Percentiles rank a stretch among this genome's conserved stretches.
These are phyloP conservation scores for Cladosporium cucumerinum DNA, from an alignment of 2,329 filamentous ascomycete species.

Conservation along the genomic window DNA sequence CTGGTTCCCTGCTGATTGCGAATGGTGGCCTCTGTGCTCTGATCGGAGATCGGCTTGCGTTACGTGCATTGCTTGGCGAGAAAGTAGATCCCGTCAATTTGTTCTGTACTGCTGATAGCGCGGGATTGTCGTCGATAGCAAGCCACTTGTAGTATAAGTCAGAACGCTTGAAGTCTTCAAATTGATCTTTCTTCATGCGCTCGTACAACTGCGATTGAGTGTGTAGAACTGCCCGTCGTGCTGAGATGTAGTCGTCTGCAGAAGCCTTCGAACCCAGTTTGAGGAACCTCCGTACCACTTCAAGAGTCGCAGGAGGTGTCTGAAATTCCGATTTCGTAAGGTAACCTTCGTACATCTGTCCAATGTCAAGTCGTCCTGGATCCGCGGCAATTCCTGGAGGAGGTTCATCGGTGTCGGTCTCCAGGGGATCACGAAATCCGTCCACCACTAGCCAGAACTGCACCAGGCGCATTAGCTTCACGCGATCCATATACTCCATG, in stretches of 20 bases:
- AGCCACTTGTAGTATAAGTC: constrained; percentile 96
- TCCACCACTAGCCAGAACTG: constrained; percentile 99
- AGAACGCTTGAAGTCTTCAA: constrained; percentile 83
- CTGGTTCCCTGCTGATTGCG: constrained; percentile 34
- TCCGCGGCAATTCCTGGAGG: constrained; percentile 54
- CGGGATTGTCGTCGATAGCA: constrained; percentile 68
- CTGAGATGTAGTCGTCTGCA: constrained; percentile 75
- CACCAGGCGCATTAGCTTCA: constrained; percentile 79
- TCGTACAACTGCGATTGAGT: constrained; percentile 82
- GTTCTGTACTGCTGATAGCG: constrained; percentile 30
- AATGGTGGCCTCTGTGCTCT: constrained; percentile 25
- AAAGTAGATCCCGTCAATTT: constrained; percentile 18
- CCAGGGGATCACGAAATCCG: constrained; percentile 88
- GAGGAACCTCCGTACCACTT: constrained; percentile 72
- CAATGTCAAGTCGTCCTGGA: constrained; percentile 80
- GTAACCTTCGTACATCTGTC: constrained; percentile 89
- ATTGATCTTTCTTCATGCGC: constrained; percentile 76
- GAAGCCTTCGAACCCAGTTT: constrained; percentile 73
- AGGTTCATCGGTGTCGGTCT: constrained; percentile 74
- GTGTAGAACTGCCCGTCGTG: constrained; percentile 74
- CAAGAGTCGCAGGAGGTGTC: constrained; percentile 65
- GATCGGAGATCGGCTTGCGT: constrained; percentile 22
- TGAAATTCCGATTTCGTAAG: constrained; percentile 77
- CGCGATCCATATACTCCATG: constrained; percentile 99
- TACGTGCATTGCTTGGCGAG: constrained; percentile 20